Percentiles rank a stretch among this genome's conserved stretches.
These are phyloP conservation scores for Trifolium subterraneum DNA, from an alignment of 306 rosid genomes.

Conservation along the genomic window DNA sequence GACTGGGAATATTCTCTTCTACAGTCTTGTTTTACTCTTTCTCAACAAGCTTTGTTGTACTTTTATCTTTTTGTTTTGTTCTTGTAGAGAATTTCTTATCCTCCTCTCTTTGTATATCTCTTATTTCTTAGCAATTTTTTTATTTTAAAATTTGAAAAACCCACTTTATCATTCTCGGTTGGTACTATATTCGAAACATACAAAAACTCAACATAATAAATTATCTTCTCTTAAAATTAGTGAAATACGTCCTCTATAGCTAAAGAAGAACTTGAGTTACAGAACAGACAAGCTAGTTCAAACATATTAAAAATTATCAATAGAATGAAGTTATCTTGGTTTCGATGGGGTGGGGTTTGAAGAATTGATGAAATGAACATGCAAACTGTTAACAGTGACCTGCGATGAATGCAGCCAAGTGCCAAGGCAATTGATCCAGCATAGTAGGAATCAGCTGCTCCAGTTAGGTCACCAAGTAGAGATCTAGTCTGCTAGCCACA, in stretches of 20 bases:
- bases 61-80: background rate
- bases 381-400: conserved; percentile 53
- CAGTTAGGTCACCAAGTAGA: conserved; percentile 83
- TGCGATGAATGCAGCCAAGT: conserved; percentile 97
- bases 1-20: background rate
- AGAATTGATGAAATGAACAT: conserved; percentile 29
- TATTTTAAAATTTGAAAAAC: background rate
- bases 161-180: background rate
- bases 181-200: background rate
- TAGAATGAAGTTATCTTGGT: conserved; percentile 1
- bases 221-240: background rate
- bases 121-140: background rate
- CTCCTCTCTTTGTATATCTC: background rate
- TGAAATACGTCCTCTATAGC: conserved; percentile 15
- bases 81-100: background rate
- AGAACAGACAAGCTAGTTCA: conserved; percentile 28
- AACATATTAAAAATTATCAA: conserved; percentile 35
- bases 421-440: conserved; percentile 92
- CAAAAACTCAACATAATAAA: background rate
- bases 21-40: background rate
- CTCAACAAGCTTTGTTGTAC: background rate
- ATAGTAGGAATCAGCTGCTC: conserved; percentile 69
- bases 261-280: conserved; percentile 10
- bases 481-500: conserved; percentile 74
- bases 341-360: conserved; percentile 9